phyloP scores from a whole-genome alignment of 2,329 filamentous ascomycete genomes.

The Cercospora nicotianae region DNA sequence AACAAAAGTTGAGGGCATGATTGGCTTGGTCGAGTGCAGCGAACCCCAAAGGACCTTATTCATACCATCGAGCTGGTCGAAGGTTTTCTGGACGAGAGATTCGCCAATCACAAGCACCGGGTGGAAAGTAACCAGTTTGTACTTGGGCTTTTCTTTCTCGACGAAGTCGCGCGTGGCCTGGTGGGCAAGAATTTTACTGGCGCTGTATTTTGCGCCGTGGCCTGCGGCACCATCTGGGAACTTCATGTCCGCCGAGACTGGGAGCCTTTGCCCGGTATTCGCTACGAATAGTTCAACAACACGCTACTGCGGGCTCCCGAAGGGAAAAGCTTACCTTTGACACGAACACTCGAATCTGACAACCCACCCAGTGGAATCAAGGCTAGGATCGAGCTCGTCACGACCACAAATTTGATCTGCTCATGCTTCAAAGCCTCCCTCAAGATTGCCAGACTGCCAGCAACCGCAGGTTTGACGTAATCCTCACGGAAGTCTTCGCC shows the following conservation, averaged over 20 bases:
- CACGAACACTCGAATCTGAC: neutral
- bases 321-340: no score
- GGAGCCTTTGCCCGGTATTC: neutral
- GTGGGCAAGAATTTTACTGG: constrained; percentile 35
- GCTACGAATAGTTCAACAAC: no score
- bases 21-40: constrained; percentile 18
- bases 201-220: constrained; percentile 20
- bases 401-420: constrained; percentile 34
- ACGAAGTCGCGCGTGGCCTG: constrained; percentile 32
- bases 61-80: constrained; percentile 25
- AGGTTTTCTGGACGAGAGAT: constrained; percentile 27
- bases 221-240: constrained; percentile 24
- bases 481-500: constrained; percentile 25
- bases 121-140: constrained; percentile 32
- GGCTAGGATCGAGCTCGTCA: constrained; percentile 31
- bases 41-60: constrained; percentile 27
- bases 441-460: constrained; percentile 32
- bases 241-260: neutral
- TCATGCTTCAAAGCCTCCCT: constrained; percentile 28
- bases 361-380: constrained; percentile 21
- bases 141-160: constrained; percentile 27
- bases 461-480: constrained; percentile 34
- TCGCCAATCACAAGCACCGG: constrained; percentile 33
- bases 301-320: no score
- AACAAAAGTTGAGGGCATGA: constrained; percentile 21